Percentiles rank a stretch among this genome's conserved stretches.
These are phyloP conservation scores for Apocynum venetum DNA, from an alignment of 257 asterid genomes.

Conservation along the genomic window DNA sequence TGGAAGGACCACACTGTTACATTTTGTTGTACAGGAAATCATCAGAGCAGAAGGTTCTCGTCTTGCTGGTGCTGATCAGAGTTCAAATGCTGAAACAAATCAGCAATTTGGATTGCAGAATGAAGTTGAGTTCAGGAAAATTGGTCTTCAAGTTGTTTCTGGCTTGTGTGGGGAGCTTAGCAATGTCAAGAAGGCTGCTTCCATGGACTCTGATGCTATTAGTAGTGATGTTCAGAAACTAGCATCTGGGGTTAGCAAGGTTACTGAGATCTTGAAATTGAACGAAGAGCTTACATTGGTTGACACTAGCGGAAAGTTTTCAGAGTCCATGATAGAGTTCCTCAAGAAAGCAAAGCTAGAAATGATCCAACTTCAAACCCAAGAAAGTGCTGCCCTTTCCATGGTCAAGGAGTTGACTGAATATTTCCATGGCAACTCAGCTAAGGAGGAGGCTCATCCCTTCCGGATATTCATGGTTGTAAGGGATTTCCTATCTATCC, in stretches of 20 bases:
- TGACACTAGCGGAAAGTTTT: constrained; percentile 32
- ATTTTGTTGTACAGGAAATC: constrained; percentile 79
- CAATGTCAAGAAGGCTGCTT: constrained; percentile 77
- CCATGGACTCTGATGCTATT: constrained; percentile 58
- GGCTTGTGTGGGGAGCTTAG: constrained; percentile 64
- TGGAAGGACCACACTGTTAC: constrained; percentile 72
- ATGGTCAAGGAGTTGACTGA: constrained; percentile 70
- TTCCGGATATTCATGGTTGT: constrained; percentile 61
- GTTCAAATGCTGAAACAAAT: constrained; percentile 20
- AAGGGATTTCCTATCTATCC: constrained; percentile 57
- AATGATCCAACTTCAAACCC: constrained; percentile 46
- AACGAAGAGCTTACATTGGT: constrained; percentile 30
- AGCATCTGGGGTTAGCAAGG: constrained; percentile 45
- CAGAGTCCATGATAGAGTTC: constrained; percentile 45
- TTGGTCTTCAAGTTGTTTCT: constrained; percentile 65
- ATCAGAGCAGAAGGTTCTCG: constrained; percentile 71
- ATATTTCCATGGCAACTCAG: constrained; percentile 71
- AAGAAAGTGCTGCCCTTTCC: constrained; percentile 60
- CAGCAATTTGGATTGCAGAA: constrained; percentile 37
- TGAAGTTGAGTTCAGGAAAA: constrained; percentile 56
- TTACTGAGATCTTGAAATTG: constrained; percentile 41
- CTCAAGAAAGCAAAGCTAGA: constrained; percentile 50
- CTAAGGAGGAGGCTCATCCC: constrained; percentile 69
- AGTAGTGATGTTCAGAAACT: constrained; percentile 46
- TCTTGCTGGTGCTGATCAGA: constrained; percentile 32